phyloP scores from a whole-genome alignment of 495 filamentous ascomycete genomes.

The Xylaria telfairii region DNA sequence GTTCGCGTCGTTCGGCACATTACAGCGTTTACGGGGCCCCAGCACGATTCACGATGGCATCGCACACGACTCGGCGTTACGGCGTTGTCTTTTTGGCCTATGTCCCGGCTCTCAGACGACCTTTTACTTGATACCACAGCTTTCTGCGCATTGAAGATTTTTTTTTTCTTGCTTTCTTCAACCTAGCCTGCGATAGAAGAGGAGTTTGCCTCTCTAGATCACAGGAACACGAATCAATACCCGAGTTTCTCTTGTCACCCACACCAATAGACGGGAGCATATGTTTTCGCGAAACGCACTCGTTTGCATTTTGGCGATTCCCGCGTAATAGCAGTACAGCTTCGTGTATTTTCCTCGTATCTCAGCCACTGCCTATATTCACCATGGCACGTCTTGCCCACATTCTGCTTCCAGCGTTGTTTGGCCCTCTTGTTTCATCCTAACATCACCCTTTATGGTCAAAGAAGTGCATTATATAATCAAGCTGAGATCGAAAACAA shows the following conservation, averaged over 20 bases:
- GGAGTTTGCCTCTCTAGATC: slow-evolving; percentile 9
- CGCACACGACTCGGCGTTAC: slow-evolving; percentile 28
- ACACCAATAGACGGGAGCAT: not conserved
- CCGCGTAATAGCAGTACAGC: not conserved
- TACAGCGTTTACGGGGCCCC: slow-evolving; percentile 9
- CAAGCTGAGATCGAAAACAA: not conserved
- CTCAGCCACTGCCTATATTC: not conserved
- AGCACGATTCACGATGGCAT: slow-evolving; percentile 26
- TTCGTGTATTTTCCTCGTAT: not conserved
- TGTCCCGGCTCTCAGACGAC: slow-evolving; percentile 3
- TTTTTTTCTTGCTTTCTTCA: slow-evolving; percentile 7
- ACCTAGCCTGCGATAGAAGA: slow-evolving; percentile 12
- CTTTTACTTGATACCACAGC: slow-evolving; percentile 23
- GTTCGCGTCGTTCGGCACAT: slow-evolving; percentile 14
- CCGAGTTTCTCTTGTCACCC: slow-evolving; percentile 4
- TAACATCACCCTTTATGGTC: not conserved
- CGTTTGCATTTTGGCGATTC: not conserved
- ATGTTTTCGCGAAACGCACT: not conserved
- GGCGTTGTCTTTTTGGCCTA: slow-evolving; percentile 14
- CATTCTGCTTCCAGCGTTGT: not conserved
- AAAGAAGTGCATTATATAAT: not conserved
- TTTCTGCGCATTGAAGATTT: not conserved
- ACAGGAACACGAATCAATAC: slow-evolving; percentile 5
- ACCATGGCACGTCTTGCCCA: not conserved
- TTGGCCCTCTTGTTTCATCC: not conserved